These are phyloP conservation scores for Fusarium sulawesiense DNA, from an alignment of 2,329 filamentous ascomycete genomes.

Conservation along the genomic window DNA sequence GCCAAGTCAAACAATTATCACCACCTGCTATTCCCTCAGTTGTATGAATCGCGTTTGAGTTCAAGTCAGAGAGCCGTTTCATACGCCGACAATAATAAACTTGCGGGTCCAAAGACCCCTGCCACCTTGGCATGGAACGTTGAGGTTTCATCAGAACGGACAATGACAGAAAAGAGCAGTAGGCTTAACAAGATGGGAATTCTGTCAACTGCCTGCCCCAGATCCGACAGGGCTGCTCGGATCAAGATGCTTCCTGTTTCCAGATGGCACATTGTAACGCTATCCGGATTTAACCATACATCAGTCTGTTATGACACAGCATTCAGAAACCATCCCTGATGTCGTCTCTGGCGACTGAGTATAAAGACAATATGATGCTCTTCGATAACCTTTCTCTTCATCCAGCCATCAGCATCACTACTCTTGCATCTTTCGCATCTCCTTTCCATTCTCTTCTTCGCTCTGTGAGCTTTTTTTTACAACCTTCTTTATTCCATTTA, in stretches of 20 bases:
- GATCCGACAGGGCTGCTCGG: background rate
- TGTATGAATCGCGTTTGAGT: slow-evolving; percentile 2
- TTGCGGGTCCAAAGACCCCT: background rate
- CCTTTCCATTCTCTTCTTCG: slow-evolving; percentile 5
- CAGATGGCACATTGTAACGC: background rate
- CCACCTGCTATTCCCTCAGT: background rate
- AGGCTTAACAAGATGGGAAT: fast-evolving
- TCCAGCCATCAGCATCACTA: slow-evolving; percentile 1
- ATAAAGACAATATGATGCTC: background rate
- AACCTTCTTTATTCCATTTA: slow-evolving; percentile 1
- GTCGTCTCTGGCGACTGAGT: background rate
- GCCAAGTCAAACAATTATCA: background rate
- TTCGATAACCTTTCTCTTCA: background rate
- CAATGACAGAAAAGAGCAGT: background rate
- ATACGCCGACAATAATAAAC: background rate
- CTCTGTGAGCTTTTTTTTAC: slow-evolving; percentile 5
- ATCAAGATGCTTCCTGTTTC: slow-evolving; percentile 12
- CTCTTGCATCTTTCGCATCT: background rate
- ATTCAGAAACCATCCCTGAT: background rate
- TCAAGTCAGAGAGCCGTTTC: background rate
- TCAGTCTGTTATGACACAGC: background rate
- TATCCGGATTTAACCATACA: background rate
- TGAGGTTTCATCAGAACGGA: background rate
- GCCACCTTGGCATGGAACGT: background rate
- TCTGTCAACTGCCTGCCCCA: background rate